Base-by-base conservation (phyloP, 495 filamentous ascomycete genomes). In the Choiromyces venosus region DNA sequence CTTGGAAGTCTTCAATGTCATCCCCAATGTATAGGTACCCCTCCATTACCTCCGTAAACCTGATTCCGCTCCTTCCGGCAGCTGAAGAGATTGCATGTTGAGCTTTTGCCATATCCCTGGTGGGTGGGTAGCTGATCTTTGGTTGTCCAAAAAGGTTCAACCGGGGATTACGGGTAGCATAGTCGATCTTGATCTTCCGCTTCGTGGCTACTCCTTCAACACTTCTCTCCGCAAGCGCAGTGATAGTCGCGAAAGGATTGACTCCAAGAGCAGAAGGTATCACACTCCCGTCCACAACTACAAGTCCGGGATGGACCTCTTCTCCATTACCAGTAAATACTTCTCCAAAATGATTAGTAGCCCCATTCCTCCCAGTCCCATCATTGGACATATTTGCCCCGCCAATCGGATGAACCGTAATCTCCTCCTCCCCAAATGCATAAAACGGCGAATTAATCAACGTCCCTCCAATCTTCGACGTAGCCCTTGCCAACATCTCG, bases 241-340 rank as follows among this genome's bases (percentile, higher is more conserved):
- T 86, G 46, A 91, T 91, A 4, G 89, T 92, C 21, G 88, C 90
- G 71, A 90, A 87, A n/a, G 89, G 89, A 76, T 91, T 91, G 18
- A 88, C 87, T 38, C 88, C 88, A 18, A 91, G 81, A n/a, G 88
- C 85, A 42, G 87, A 87, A 1, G 90, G 89, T 71, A 92, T 86
- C 2, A 88, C 81, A n/a, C 88, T 85, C 37, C 81, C 88, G 80
- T 92, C 90, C 1, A 87, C 88, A 70, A 88, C 86, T 33, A 91
- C 83, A 10, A 91, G 84, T 1, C 89, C 89, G 0, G 84, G 71
- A 76, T 91, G 76, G 0, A 85, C 84, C 44, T 88, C 86, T 4
- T 65, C 73, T 1, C 85, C 86, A 37, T 82, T 73, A 19, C 89
- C 88, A 9, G 76, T 86, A 68, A 90, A 89, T 0, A 91, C 82